These are phyloP conservation scores for Vitis hybrid DNA, from an alignment of 177 flowering plant species.

Conservation along the genomic window DNA sequence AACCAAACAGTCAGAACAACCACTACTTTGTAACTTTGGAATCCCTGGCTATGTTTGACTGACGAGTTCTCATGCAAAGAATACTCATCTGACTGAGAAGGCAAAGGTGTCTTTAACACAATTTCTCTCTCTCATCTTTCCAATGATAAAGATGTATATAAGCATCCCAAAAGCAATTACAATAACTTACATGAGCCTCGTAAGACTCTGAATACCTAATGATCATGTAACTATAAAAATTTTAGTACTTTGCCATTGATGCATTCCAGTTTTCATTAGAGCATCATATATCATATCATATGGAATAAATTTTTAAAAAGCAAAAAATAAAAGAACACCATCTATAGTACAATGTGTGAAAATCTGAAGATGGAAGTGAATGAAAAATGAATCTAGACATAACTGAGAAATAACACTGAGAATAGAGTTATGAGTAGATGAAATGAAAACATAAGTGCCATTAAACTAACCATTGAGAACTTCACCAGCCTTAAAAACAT, in stretches of 20 bases:
- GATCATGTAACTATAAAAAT: background rate
- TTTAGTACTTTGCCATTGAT: background rate
- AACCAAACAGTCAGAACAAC: no score
- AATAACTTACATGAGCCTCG: no score
- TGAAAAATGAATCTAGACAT: background rate
- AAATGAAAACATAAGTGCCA: background rate
- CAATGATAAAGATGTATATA: no score
- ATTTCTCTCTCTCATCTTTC: no score
- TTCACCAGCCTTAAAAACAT: conserved; percentile 94
- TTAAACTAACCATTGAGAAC: conserved; percentile 66
- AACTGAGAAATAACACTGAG: background rate
- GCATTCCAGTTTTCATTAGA: background rate
- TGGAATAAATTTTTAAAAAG: background rate
- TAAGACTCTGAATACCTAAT: background rate
- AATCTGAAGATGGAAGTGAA: background rate
- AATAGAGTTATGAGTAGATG: background rate
- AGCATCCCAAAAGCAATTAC: no score
- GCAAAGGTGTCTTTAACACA: no score
- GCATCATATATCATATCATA: background rate
- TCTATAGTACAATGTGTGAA: no score
- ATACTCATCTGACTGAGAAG: no score
- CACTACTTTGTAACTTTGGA: no score
- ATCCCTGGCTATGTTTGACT: no score
- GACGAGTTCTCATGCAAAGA: no score
- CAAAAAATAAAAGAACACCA: background rate